Evolutionary conservation across 805 yeast species (phyloP), one percentile per base, ranked within the genome.

Genomic region (Helenozyma baotianmanensis): DNA sequence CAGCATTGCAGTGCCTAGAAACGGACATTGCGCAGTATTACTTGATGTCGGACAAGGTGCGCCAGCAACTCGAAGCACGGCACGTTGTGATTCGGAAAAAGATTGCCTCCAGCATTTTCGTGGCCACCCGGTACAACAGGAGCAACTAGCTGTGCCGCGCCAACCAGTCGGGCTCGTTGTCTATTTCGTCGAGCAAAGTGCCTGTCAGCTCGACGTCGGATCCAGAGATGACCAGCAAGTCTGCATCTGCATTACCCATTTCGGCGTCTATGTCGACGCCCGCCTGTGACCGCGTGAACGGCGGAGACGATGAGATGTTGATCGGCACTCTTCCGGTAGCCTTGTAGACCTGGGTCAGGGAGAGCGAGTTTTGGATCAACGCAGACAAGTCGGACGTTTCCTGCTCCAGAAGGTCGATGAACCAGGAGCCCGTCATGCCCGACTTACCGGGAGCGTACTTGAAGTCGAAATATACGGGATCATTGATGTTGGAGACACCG

Each of bases 181-280:
- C 35, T 26, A 34, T 16, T 14, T 43, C 44, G 23, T 37, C 40
- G 9, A 51, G 38, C 9, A 49, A 25, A 1, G 54, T 40, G 7
- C 58, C 58, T 12, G 48, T 36, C 36, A 51, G 45, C 15, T 56
- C 64, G 23, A 58, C 62, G 21, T 61, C 65, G 2, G 64, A 58
- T 7, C 51, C 64, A 23, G 56, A 63, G 3, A 61, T 53, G 6
- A 49, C 49, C 57, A 50, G 56, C 12, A 24, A 36, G 10, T 35
- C 27, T 5, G 22, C 19, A 18, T 28, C 30, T 11, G 16, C 25
- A 32, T 37, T 32, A 15, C 27, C 13, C 16, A 17, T 12, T 27
- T 27, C 19, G 34, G 47, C 29, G 38, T 38, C 23, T 24, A 36
- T 10, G 41, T 39, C 30, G 42, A 13, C 15, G 38, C 38, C 16